Evolutionary conservation across 1,284 basidiomycete species (phyloP).

Genomic region (Ceratobasidium sp.): DNA sequence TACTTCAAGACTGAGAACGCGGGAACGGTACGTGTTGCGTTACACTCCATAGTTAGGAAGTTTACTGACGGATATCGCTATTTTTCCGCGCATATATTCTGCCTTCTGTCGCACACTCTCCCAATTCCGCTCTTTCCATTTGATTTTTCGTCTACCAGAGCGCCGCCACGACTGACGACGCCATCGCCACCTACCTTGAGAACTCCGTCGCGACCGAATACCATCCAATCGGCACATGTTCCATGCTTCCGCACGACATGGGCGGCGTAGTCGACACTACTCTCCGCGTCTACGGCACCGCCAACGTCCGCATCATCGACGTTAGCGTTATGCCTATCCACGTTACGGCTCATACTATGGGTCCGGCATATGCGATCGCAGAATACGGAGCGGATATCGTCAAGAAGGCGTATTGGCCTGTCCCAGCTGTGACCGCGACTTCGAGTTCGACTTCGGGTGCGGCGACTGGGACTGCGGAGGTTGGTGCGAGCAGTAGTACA

Average conservation of each 20-base stretch:
- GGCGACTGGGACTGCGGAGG: neutral
- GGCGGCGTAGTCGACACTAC: constrained; percentile 77
- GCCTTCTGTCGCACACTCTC: constrained; percentile 27
- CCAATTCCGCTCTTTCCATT: neutral
- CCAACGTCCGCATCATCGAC: constrained; percentile 52
- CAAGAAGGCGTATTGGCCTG: constrained; percentile 42
- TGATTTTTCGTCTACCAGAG: constrained; percentile 14
- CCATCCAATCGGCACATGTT: constrained; percentile 72
- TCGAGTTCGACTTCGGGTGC: constrained; percentile 7
- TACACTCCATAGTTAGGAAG: too few species aligned
- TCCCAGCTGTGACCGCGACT: constrained; percentile 15
- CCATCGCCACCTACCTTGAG: constrained; percentile 33
- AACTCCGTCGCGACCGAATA: constrained; percentile 54
- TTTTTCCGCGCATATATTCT: constrained; percentile 54
- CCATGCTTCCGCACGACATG: constrained; percentile 71
- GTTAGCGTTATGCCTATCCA: constrained; percentile 54
- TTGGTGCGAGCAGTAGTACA: neutral
- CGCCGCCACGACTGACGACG: constrained; percentile 33
- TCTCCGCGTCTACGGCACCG: constrained; percentile 71
- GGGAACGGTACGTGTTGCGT: neutral
- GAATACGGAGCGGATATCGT: constrained; percentile 52
- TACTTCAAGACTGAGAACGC: constrained; percentile 39
- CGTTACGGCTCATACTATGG: constrained; percentile 57
- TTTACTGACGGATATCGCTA: constrained; percentile 51
- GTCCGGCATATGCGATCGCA: constrained; percentile 56